Evolutionary conservation across 1,284 basidiomycete species (phyloP), one percentile per base, ranked within the genome.

Genomic region (Pulveroboletus ridleyi): DNA sequence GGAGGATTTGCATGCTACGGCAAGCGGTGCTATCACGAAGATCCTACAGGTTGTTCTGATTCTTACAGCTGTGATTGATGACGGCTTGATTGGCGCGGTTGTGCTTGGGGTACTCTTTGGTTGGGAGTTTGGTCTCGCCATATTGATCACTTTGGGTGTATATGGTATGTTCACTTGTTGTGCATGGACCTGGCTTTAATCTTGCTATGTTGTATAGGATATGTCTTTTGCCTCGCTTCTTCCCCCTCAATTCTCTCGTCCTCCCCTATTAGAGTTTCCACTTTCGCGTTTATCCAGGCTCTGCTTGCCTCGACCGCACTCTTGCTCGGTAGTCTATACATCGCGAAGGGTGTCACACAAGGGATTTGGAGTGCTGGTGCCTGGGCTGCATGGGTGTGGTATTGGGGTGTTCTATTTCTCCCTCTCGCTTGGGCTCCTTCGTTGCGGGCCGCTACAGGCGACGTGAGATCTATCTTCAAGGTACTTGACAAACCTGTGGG

Each of bases 41-140:
- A 98, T 89, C 80, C 94, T 90, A 83, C 95, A 88, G 82, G 96
- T 89, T 80, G 94, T 86, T 82, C 96, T 65, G 83, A 76, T 96
- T 88, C 76, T 94, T 85, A 71, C 92, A 82, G 56, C 95, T 2
- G 93, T 90, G 42, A 87, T 95, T 70, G 81, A 94, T 63, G 95
- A 96, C 78, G 89, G 92, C 64, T 71, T 82, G 52, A 78, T 93
- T 58, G 91, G 92, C 17, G 82, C 92, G 49, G 81, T 88, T 22
- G 81, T 90, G 29, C 90, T 93, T 73, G 83, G 82, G 62, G 68
- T 89, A 64, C 78, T 83, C 66, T 91, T 93, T 68, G 87, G 89
- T 68, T 90, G 88, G 86, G 84, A 84, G 2, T 81, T 95, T 47
- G 86, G 90, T 18, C 69, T 87, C 13, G 86, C 92, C 56, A 89